A percentile compares a stretch with the other conserved stretches of the same genome.
These are phyloP conservation scores for Sclerotinia glacialis DNA, from an alignment of 2,329 filamentous ascomycete genomes.

Conservation along the genomic window DNA sequence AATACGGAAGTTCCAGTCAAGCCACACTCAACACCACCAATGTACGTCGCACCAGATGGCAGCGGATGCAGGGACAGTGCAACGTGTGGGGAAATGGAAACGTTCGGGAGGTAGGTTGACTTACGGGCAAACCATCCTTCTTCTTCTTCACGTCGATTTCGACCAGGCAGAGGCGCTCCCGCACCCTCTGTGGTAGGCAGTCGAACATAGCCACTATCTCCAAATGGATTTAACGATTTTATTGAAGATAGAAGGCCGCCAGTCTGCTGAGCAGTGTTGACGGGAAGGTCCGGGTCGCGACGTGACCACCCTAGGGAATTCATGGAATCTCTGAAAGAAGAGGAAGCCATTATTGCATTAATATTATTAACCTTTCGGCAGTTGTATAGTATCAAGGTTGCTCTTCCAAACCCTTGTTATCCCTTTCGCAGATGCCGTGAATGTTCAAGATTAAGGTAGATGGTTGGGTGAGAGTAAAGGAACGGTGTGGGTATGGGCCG, in stretches of 20 bases:
- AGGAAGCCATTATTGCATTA: constrained; percentile 66
- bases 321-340: constrained; percentile 89
- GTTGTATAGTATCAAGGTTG: constrained; percentile 28
- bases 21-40: constrained; percentile 25
- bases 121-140: constrained; percentile 94
- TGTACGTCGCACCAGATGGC: constrained; percentile 34
- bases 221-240: constrained; percentile 84
- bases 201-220: constrained; percentile 80
- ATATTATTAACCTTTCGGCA: constrained; percentile 43
- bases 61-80: constrained; percentile 37
- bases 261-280: constrained; percentile 67
- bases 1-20: constrained; percentile 30
- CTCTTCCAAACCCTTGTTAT: constrained; percentile 12
- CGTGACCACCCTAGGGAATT: constrained; percentile 94
- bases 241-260: constrained; percentile 73
- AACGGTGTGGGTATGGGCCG: constrained; percentile 24
- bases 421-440: constrained; percentile 8
- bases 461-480: constrained; percentile 12
- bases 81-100: constrained; percentile 27
- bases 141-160: constrained; percentile 84
- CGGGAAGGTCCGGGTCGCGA: constrained; percentile 71
- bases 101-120: constrained; percentile 44
- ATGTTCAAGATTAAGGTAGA: constrained; percentile 19
- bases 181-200: constrained; percentile 81
- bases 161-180: constrained; percentile 81